These are phyloP conservation scores for Teratosphaeria zuluensis DNA, from an alignment of 2,329 filamentous ascomycete species.

Conservation along the genomic window DNA sequence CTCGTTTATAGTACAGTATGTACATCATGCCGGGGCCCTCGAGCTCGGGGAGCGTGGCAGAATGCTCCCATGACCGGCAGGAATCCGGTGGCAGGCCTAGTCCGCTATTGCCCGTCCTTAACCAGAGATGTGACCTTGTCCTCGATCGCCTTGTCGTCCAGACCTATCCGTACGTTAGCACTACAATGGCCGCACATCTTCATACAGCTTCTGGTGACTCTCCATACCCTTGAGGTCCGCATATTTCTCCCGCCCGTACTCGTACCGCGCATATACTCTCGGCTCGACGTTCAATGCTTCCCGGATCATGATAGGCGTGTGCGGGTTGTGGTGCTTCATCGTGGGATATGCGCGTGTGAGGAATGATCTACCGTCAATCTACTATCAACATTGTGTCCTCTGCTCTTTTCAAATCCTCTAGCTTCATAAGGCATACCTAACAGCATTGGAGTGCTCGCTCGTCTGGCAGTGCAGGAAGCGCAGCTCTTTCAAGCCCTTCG, in stretches of 20 bases:
- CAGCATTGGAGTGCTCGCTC: constrained; percentile 77
- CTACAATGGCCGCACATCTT: not conserved
- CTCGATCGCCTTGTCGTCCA: constrained; percentile 63
- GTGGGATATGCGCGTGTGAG: constrained; percentile 85
- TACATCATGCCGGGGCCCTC: not conserved
- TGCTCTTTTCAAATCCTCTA: not conserved
- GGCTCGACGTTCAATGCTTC: constrained; percentile 80
- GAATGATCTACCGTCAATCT: constrained; percentile 57
- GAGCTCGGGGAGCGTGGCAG: not conserved
- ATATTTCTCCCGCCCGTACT: constrained; percentile 59
- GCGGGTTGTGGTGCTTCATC: constrained; percentile 98
- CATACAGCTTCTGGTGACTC: not conserved
- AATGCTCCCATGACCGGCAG: not conserved
- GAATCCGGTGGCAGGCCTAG: not conserved
- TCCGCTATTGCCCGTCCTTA: constrained; percentile 33
- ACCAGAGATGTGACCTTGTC: constrained; percentile 56
- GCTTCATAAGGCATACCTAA: constrained; percentile 51
- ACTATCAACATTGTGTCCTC: not conserved
- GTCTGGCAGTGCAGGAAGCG: constrained; percentile 97
- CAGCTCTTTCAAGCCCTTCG: constrained; percentile 81
- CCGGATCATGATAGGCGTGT: constrained; percentile 86
- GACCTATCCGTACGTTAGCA: constrained; percentile 34
- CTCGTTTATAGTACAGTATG: not conserved
- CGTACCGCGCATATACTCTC: constrained; percentile 85
- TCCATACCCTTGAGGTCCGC: constrained; percentile 49